A percentile compares a stretch with the other conserved stretches of the same genome.
These are phyloP conservation scores for Uronychia binucleata DNA, from an alignment of 73 alveolate genomes.

Conservation along the genomic window DNA sequence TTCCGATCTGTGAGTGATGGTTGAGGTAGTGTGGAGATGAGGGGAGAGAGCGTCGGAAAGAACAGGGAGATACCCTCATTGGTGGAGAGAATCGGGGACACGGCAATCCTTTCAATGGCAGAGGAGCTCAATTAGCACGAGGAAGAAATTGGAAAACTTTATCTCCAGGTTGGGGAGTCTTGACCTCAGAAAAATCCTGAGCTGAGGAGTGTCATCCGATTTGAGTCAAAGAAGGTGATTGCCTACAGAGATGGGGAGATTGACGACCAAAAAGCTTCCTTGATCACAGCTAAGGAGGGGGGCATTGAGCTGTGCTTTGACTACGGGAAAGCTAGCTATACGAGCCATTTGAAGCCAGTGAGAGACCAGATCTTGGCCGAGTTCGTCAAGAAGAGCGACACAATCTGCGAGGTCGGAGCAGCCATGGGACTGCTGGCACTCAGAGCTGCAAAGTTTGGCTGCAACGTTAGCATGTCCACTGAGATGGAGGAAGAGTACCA, in stretches of 20 bases:
- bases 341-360: background rate
- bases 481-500: background rate
- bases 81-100: background rate
- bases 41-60: too few species aligned
- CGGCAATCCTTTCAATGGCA: background rate
- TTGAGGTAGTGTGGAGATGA: too few species aligned
- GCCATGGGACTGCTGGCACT: background rate
- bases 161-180: background rate
- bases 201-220: background rate
- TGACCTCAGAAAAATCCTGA: background rate
- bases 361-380: background rate
- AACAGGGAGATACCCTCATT: background rate
- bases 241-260: background rate
- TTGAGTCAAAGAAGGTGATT: background rate
- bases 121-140: background rate
- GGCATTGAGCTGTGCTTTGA: background rate
- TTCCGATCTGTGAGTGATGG: too few species aligned
- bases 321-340: background rate
- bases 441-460: background rate
- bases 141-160: background rate
- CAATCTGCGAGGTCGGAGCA: conserved; percentile 1
- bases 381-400: background rate
- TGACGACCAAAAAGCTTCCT: background rate
- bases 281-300: background rate
- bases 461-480: background rate